Evolutionary conservation across 768 basidiomycete genomes (phyloP).

Genomic region (Kwoniella heveanensis): DNA sequence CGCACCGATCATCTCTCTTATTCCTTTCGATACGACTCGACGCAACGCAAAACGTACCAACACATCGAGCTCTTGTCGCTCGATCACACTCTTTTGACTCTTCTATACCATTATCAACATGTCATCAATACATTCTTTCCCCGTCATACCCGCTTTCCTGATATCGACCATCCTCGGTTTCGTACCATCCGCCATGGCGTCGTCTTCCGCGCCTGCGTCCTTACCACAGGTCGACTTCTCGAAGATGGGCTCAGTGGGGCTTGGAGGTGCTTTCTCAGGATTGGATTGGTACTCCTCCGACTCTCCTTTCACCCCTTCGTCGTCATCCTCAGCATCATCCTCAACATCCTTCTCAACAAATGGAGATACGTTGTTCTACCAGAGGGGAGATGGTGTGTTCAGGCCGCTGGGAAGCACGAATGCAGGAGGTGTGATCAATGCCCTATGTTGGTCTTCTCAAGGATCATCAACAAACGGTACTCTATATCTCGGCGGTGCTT

Average conservation of each 20-base stretch:
- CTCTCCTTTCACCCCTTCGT: conserved; percentile 61
- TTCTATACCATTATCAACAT: conserved; percentile 4
- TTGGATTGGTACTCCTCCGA: conserved; percentile 61
- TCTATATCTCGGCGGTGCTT: conserved; percentile 81
- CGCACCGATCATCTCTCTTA: not conserved
- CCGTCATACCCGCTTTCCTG: conserved; percentile 20
- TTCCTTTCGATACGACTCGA: not conserved
- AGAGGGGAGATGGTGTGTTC: conserved; percentile 68
- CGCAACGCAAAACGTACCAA: not conserved
- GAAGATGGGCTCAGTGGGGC: conserved; percentile 87
- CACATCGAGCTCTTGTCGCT: too few relatives aligned
- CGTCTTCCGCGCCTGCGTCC: conserved; percentile 47
- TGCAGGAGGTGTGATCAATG: conserved; percentile 71
- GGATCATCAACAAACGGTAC: conserved; percentile 57
- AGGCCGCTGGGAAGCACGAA: conserved; percentile 75
- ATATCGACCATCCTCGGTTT: conserved; percentile 27
- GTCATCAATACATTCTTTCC: not conserved
- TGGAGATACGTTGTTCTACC: conserved; percentile 66
- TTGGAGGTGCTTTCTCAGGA: conserved; percentile 85
- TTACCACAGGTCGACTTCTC: conserved; percentile 69
- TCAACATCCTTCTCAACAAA: conserved; percentile 27
- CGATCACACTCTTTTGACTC: conserved; percentile 15
- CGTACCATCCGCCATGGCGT: conserved; percentile 31
- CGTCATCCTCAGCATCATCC: conserved; percentile 62
- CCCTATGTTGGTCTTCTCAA: conserved; percentile 63